Conservation (phyloP, 371 early-diverging fungal species). For the Mortierella sp. region DNA sequence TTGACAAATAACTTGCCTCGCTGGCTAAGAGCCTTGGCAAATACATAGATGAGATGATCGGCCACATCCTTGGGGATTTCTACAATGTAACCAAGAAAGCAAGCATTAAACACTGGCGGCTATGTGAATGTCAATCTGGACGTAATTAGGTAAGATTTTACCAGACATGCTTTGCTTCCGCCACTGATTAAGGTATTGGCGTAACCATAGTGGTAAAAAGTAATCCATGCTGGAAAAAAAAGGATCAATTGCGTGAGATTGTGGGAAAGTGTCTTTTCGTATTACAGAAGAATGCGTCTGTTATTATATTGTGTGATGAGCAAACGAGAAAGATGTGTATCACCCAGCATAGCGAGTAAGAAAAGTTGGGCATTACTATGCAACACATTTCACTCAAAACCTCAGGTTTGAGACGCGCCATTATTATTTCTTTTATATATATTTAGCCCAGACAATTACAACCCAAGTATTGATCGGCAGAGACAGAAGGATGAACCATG, state of each 20-base stretch:
- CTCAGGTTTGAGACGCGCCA: too few relatives aligned
- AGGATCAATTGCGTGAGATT: neutral
- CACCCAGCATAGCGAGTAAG: too few relatives aligned
- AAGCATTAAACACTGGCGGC: neutral
- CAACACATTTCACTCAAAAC: too few relatives aligned
- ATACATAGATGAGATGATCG: constrained; percentile 27
- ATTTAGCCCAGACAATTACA: too few relatives aligned
- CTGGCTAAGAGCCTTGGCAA: constrained; percentile 26
- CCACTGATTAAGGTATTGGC: constrained; percentile 38
- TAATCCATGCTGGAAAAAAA: constrained; percentile 35
- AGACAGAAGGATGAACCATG: too few relatives aligned
- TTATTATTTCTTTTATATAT: too few relatives aligned
- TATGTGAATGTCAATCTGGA: neutral
- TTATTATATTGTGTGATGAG: too few relatives aligned
- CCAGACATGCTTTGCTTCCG: constrained; percentile 45
- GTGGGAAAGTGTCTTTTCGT: too few relatives aligned
- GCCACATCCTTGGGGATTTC: constrained; percentile 46
- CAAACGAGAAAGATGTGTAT: too few relatives aligned
- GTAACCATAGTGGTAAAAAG: constrained; percentile 45
- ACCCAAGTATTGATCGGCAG: too few relatives aligned
- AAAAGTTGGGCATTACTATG: too few relatives aligned
- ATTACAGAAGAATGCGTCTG: too few relatives aligned
- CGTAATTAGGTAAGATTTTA: neutral
- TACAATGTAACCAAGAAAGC: neutral
- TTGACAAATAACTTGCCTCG: constrained; percentile 39